These are phyloP conservation scores for Gossypium schwendimanii DNA, from an alignment of 441 rosid species.

Conservation along the genomic window DNA sequence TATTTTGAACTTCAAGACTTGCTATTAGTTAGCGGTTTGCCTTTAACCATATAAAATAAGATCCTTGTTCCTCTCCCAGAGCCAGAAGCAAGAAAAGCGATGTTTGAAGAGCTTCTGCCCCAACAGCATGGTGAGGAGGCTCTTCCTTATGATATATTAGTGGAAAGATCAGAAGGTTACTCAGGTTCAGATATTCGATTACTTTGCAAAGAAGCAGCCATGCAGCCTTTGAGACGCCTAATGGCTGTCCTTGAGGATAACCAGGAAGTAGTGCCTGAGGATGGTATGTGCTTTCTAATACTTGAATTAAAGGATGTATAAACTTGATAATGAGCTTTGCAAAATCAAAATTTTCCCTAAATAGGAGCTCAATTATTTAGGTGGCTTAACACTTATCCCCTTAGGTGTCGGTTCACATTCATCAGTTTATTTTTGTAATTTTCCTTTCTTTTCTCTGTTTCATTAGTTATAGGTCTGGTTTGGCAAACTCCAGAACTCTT, in stretches of 20 bases:
- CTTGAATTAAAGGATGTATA: not conserved
- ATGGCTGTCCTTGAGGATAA: slow-evolving; percentile 56
- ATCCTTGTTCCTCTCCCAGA: slow-evolving; percentile 59
- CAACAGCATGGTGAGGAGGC: slow-evolving; percentile 40
- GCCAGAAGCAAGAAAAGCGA: slow-evolving; percentile 52
- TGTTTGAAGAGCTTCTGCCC: slow-evolving; percentile 58
- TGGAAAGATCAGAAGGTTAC: slow-evolving; percentile 66
- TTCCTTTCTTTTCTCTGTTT: not conserved
- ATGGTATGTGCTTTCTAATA: slow-evolving; percentile 42
- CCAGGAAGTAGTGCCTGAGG: slow-evolving; percentile 57
- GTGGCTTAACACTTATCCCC: not conserved
- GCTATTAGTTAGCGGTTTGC: slow-evolving; percentile 4
- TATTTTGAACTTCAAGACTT: slow-evolving; percentile 2
- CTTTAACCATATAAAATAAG: slow-evolving; percentile 37
- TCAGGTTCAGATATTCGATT: slow-evolving; percentile 90
- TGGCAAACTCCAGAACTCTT: not conserved
- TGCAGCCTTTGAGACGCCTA: slow-evolving; percentile 86
- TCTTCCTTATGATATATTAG: slow-evolving; percentile 71
- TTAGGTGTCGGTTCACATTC: not conserved
- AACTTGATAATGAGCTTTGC: not conserved
- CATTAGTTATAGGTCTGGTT: not conserved
- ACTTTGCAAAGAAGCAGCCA: slow-evolving; percentile 86
- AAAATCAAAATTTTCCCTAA: not conserved
- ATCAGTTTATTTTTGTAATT: not conserved
- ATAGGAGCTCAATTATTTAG: not conserved